Base-by-base conservation (phyloP, 2,329 filamentous ascomycete species). In the Pseudomassariella vexata region DNA sequence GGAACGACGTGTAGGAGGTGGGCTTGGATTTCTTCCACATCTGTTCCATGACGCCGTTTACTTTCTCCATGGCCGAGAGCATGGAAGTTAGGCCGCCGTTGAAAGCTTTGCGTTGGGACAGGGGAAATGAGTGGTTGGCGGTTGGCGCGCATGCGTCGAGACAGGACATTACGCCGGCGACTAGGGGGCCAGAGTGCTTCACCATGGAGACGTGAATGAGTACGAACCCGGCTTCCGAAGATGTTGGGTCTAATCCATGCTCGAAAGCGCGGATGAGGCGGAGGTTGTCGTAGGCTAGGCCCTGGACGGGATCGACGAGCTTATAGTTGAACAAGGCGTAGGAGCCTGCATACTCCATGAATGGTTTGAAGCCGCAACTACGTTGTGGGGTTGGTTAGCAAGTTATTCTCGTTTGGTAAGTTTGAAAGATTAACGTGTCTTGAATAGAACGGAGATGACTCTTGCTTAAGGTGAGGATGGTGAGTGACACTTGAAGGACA, bases 131-230 rank as follows among this genome's bases (percentile, higher is more conserved):
- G 4, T 34, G 24, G 2, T 36, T n/a, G n/a, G n/a, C n/a, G n/a
- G n/a, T n/a, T n/a, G n/a, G n/a, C n/a, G n/a, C n/a, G n/a, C n/a
- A n/a, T n/a, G n/a, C 44, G 19, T 38, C 71, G 16, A 94, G 69
- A 30, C 82, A 74, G 31, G 76, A 68, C 28, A 86, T 70, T 4
- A 79, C 76, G 19, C 86, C 86, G 24, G 76, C 71, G 28, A 95
- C 79, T 2, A 96, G 68, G 1, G 78, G 75, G 1, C 82, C 82
- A 1, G 88, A 89, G 59, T 94, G 79, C 53, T 80, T 81, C 30
- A 95, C 90, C 89, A 95, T 96, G 59, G 94, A 87, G 31, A 96
- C 80, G 57, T 95, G 90, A 5, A 92, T 89, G 9, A 95, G 74
- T n/a, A 95, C 87, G 55, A 96, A 95, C 30, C 90, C 90, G 1